These are phyloP conservation scores for Trichosporon inkin DNA, from an alignment of 1,284 basidiomycete genomes.

Conservation along the genomic window DNA sequence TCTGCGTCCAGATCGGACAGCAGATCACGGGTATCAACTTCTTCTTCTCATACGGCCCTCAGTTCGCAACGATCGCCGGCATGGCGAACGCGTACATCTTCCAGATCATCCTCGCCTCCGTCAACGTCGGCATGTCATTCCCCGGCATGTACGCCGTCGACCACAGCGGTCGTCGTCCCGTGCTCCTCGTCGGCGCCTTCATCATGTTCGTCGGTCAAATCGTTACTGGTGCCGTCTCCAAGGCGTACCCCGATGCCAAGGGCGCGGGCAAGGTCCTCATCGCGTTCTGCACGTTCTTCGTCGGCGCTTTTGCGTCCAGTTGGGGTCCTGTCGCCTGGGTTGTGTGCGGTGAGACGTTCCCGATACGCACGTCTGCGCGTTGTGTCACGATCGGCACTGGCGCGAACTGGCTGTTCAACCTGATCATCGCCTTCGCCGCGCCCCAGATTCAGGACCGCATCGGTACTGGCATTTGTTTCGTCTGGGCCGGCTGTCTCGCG, in stretches of 20 bases:
- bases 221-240: slow-evolving; percentile 50
- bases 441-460: slow-evolving; percentile 48
- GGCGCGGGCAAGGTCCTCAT: slow-evolving; percentile 52
- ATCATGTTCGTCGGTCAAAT: slow-evolving; percentile 53
- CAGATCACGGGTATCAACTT: slow-evolving; percentile 51
- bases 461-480: slow-evolving; percentile 46
- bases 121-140: slow-evolving; percentile 50
- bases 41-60: slow-evolving; percentile 35
- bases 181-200: slow-evolving; percentile 52
- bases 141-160: slow-evolving; percentile 50
- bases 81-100: slow-evolving; percentile 48
- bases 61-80: slow-evolving; percentile 49
- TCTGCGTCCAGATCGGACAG: slow-evolving; percentile 48
- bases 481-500: slow-evolving; percentile 49
- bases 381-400: slow-evolving; percentile 51
- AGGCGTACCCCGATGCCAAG: slow-evolving; percentile 32
- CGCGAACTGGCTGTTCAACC: slow-evolving; percentile 51
- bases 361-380: slow-evolving; percentile 45
- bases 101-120: slow-evolving; percentile 52
- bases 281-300: slow-evolving; percentile 54
- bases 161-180: slow-evolving; percentile 51
- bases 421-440: slow-evolving; percentile 48
- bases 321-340: slow-evolving; percentile 53
- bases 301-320: slow-evolving; percentile 52
- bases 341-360: slow-evolving; percentile 51